Conservation (phyloP, 2,329 filamentous ascomycete genomes). For the Penicillium sumatraense region DNA sequence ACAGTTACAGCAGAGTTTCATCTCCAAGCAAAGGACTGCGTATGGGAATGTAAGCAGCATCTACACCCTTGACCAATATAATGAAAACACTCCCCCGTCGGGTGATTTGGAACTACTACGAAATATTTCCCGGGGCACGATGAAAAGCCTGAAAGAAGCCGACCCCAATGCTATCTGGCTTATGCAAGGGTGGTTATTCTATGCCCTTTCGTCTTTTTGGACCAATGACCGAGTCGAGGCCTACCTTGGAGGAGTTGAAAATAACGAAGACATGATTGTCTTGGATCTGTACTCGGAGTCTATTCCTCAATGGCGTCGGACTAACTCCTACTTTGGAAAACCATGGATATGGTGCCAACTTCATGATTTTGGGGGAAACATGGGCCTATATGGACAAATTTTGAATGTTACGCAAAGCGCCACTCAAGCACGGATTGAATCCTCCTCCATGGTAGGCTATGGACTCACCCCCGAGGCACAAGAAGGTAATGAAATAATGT, state of each 20-base stretch:
- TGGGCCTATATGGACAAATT: constrained; percentile 57
- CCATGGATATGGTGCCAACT: constrained; percentile 61
- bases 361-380: constrained; percentile 56
- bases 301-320: constrained; percentile 56
- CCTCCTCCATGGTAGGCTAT: constrained; percentile 52
- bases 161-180: constrained; percentile 57
- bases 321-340: constrained; percentile 56
- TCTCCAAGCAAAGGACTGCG: constrained; percentile 50
- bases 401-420: constrained; percentile 54
- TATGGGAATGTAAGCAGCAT: constrained; percentile 56
- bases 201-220: constrained; percentile 52
- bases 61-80: constrained; percentile 60
- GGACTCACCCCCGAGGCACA: constrained; percentile 57
- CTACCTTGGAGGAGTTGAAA: constrained; percentile 53
- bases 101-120: constrained; percentile 50
- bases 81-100: constrained; percentile 56
- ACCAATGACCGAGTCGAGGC: constrained; percentile 54
- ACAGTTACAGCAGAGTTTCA: constrained; percentile 51
- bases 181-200: constrained; percentile 61
- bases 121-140: constrained; percentile 51
- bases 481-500: constrained; percentile 59
- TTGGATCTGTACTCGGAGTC: constrained; percentile 58
- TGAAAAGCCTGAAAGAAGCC: constrained; percentile 53
- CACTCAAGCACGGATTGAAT: constrained; percentile 49
- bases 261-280: constrained; percentile 54